phyloP scores from a whole-genome alignment of 1,284 basidiomycete species.

The Schizophyllum amplum region DNA sequence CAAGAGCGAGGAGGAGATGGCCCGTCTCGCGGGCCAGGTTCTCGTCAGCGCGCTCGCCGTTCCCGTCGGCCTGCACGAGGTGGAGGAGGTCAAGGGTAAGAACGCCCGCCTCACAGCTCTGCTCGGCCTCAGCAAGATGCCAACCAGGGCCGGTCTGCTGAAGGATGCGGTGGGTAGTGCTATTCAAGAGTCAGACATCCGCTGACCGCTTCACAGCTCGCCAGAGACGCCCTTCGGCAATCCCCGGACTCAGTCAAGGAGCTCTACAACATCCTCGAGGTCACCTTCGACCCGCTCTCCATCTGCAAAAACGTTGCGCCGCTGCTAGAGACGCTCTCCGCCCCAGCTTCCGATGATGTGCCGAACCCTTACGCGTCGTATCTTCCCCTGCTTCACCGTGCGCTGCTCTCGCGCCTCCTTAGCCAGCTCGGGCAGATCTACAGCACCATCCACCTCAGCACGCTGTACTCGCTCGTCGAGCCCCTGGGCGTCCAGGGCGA shows the following conservation, averaged over 20 bases:
- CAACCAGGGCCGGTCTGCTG: slow-evolving; percentile 81
- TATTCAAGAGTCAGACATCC: slow-evolving; percentile 19
- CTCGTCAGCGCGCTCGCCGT: slow-evolving; percentile 92
- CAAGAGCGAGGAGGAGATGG: slow-evolving; percentile 72
- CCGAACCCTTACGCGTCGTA: slow-evolving; percentile 63
- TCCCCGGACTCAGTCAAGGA: slow-evolving; percentile 70
- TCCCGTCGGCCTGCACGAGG: slow-evolving; percentile 78
- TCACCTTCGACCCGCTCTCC: slow-evolving; percentile 91
- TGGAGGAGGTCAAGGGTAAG: slow-evolving; percentile 50
- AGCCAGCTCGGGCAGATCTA: slow-evolving; percentile 94
- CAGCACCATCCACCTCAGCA: slow-evolving; percentile 76
- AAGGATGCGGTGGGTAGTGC: slow-evolving; percentile 60
- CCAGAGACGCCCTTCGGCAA: slow-evolving; percentile 81
- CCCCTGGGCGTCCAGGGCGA: slow-evolving; percentile 47
- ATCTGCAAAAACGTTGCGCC: slow-evolving; percentile 83
- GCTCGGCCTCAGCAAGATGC: slow-evolving; percentile 79
- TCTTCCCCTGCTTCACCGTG: slow-evolving; percentile 85
- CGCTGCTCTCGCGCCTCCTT: slow-evolving; percentile 90
- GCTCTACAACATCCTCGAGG: slow-evolving; percentile 89
- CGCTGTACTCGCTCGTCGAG: slow-evolving; percentile 69
- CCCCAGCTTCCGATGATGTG: slow-evolving; percentile 25
- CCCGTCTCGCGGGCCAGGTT: slow-evolving; percentile 85
- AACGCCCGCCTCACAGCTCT: slow-evolving; percentile 78
- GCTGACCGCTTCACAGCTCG: slow-evolving; percentile 32
- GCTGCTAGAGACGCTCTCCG: slow-evolving; percentile 62